These are phyloP conservation scores for Alternaria sp. DNA, from an alignment of 2,329 filamentous ascomycete genomes.

Conservation along the genomic window DNA sequence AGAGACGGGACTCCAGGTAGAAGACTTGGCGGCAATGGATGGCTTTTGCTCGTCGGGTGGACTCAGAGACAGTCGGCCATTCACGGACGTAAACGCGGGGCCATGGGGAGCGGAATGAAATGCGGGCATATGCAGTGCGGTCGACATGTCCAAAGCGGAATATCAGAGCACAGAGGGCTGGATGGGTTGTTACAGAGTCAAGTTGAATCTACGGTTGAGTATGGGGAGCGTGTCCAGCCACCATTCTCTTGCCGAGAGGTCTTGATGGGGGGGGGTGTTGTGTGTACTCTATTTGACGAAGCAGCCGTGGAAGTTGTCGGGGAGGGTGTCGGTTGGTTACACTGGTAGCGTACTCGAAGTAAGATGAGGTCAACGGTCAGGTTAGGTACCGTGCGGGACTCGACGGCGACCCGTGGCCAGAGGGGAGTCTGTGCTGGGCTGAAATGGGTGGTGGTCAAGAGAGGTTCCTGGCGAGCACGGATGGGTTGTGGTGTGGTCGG, in stretches of 20 bases:
- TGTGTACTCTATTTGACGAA: constrained; percentile 20
- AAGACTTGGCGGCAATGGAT: constrained; percentile 29
- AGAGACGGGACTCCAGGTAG: constrained; percentile 29
- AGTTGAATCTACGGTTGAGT: constrained; percentile 9
- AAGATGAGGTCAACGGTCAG: constrained; percentile 5
- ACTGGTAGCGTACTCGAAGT: constrained; percentile 9
- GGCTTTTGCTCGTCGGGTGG: constrained; percentile 36
- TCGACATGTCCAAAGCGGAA: constrained; percentile 40
- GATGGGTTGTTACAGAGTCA: not conserved
- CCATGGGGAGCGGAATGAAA: constrained; percentile 43
- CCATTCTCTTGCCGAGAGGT: constrained; percentile 1
- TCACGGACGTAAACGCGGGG: constrained; percentile 50
- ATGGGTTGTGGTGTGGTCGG: constrained; percentile 12
- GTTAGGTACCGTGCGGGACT: constrained; percentile 1
- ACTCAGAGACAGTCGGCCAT: constrained; percentile 43
- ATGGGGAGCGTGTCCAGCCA: constrained; percentile 9
- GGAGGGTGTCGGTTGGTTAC: constrained; percentile 35
- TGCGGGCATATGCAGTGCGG: constrained; percentile 44
- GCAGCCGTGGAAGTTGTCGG: constrained; percentile 15
- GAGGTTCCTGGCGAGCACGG: not conserved
- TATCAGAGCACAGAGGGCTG: constrained; percentile 1
- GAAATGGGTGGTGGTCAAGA: not conserved
- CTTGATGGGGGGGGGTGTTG: not conserved
- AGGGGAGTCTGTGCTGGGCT: constrained; percentile 1
- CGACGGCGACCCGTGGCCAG: constrained; percentile 1